Base-by-base conservation (phyloP, 768 basidiomycete genomes). In the Suillus lakei region DNA sequence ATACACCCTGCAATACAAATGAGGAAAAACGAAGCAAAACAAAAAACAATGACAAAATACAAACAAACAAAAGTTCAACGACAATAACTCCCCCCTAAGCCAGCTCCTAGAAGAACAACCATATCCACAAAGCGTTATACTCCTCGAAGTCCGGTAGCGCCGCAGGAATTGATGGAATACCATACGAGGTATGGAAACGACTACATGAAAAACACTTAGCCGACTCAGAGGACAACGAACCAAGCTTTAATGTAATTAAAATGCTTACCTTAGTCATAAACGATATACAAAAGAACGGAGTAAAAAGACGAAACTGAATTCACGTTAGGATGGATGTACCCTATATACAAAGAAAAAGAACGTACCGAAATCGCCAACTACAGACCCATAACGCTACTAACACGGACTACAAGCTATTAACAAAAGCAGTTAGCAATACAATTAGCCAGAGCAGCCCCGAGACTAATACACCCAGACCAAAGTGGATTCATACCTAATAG, bases 291-390 rank as follows among this genome's bases (percentile, higher is more conserved):
- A 1, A 5, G 0, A n/a, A 77, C 32, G 78, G 80, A 0, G 6
- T 76, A n/a, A 0, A 7, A n/a, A 1, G 1, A 26, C 1, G 3
- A 18, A 0, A 65, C 70, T 0, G 4, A 30, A 0, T 84, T 80
- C 55, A 28, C 74, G 0, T 55, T 72, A 8, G 82, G 82, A 0
- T 73, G 71, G 70, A 72, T 77, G 64, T 73, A 79, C 72, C 81
- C 78, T 0, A 41, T 84, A 2, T 84, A 79, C 61, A 84, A 84
- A 50, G 83, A 84, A 51, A 76, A 74, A 12, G 77, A 80, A 23
- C 56, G 28, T 1, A 62, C 48, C 0, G 64, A 74, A 4, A 79
- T 81, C 0, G 72, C 18, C 1, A 81, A 80, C 69, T 82, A 83
- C 59, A 4, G 78, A 1, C 81, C 81, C 0, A 81, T 83, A 0